Base-by-base conservation (phyloP, 306 rosid species). In the Dryas alaskensis region DNA sequence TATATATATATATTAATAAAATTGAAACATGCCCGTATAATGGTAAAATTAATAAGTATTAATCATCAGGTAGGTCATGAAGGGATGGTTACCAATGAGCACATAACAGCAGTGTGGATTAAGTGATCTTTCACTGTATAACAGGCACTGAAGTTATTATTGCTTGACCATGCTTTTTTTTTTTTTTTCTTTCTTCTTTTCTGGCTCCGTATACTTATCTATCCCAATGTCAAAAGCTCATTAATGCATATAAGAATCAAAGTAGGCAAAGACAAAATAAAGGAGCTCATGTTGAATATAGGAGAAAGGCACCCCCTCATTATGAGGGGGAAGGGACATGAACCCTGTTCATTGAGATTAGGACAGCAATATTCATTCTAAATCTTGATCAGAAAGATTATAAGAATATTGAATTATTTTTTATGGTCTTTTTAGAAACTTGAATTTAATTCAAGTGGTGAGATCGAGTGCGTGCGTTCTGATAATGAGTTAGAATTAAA, bases 211-310 rank as follows among this genome's bases (percentile, higher is more conserved):
- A 19, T 47, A 74, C 74, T 67, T 60, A 27, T 19, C 42, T 0
- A 49, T 16, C 22, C 65, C 64, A 57, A 22, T 55, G 80, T 64
- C 80, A 70, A 80, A 70, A 67, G 25, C 73, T 75, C 80, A 70
- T 75, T 44, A 75, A 75, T 75, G 64, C 67, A 65, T 16, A 53
- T 39, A 17, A n/a, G 75, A 64, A 46, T 39, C 27, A 61, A 60
- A 44, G 57, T 47, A 69, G 65, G 39, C 51, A 55, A 71, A 27
- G 44, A 70, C 72, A 39, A 54, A 55, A 65, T 7, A 78, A 67
- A 46, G 65, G 10, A 14, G 76, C 8, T 57, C 60, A 31, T 14
- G 66, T 44, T 55, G 66, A 55, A 45, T 42, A 70, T 19, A 16
- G 42, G 46, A 27, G 7, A 66, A 10, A 53, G 8, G 79, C 54